Conservation (phyloP, 1,284 basidiomycete species). For the Sporisorium sorghi region DNA sequence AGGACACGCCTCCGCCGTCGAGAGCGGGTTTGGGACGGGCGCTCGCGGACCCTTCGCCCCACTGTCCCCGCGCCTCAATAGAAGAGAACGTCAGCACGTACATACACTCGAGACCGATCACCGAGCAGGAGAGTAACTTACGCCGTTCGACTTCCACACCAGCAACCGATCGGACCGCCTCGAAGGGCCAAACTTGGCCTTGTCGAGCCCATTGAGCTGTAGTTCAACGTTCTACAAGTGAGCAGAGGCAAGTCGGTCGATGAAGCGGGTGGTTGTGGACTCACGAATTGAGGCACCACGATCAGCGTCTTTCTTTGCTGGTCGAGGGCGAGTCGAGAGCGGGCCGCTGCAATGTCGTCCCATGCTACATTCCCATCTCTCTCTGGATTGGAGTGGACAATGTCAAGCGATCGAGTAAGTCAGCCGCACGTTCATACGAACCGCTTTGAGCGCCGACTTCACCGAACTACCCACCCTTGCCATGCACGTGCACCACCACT, state of each 20-base stretch:
- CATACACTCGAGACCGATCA: not conserved
- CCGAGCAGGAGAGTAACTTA: constrained; percentile 13
- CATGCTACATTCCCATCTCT: constrained; percentile 16
- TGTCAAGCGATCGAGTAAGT: not conserved
- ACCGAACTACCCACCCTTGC: constrained; percentile 20
- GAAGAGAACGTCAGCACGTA: not conserved
- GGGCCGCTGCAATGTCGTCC: constrained; percentile 15
- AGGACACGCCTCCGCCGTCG: constrained; percentile 20
- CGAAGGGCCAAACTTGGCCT: constrained; percentile 2
- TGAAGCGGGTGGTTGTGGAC: no score
- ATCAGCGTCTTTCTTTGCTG: constrained; percentile 4
- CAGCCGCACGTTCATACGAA: not conserved
- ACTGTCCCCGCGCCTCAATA: constrained; percentile 12
- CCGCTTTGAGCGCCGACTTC: no score
- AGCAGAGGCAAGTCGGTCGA: not conserved
- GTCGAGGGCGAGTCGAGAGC: not conserved
- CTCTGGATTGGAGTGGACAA: not conserved
- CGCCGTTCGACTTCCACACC: constrained; percentile 47
- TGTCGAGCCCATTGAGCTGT: constrained; percentile 54
- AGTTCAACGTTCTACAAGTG: not conserved
- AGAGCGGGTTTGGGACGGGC: not conserved
- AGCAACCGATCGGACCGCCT: constrained; percentile 7
- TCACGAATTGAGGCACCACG: constrained; percentile 29
- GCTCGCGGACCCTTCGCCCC: constrained; percentile 40
- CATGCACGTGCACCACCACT: constrained; percentile 27